Conservation (phyloP, 495 filamentous ascomycete species). For the Penicillium robsamsonii region DNA sequence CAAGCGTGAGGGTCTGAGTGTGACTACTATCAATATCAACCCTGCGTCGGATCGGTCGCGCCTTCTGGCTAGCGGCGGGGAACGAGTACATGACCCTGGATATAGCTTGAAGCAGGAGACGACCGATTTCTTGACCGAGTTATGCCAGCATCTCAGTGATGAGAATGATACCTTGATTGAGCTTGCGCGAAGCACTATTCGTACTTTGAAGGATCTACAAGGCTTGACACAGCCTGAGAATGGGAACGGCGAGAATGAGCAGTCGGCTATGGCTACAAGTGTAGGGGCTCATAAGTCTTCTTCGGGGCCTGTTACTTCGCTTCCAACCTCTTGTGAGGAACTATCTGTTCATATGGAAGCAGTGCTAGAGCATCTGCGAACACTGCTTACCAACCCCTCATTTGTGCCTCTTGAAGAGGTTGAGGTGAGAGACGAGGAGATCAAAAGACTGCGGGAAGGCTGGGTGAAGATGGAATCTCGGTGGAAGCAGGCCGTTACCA, state of each 20-base stretch:
- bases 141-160: slow-evolving; percentile 84
- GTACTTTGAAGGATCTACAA: slow-evolving; percentile 74
- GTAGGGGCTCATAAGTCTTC: slow-evolving; percentile 33
- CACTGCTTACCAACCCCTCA: slow-evolving; percentile 85
- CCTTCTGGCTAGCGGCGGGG: slow-evolving; percentile 33
- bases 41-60: slow-evolving; percentile 35
- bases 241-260: slow-evolving; percentile 32
- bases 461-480: slow-evolving; percentile 89
- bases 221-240: slow-evolving; percentile 59
- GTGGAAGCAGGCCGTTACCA: slow-evolving; percentile 82
- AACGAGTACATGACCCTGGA: slow-evolving; percentile 53
- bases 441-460: slow-evolving; percentile 71
- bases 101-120: slow-evolving; percentile 84
- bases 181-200: slow-evolving; percentile 67
- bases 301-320: slow-evolving; percentile 35
- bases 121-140: slow-evolving; percentile 83
- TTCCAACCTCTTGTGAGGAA: slow-evolving; percentile 64
- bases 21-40: slow-evolving; percentile 52
- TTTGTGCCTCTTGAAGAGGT: slow-evolving; percentile 97
- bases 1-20: slow-evolving; percentile 47
- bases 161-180: slow-evolving; percentile 85
- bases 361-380: slow-evolving; percentile 75
- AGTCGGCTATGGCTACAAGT: slow-evolving; percentile 35
- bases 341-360: slow-evolving; percentile 68
- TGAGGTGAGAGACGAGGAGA: slow-evolving; percentile 85